Evolutionary conservation across 2,329 filamentous ascomycete genomes (phyloP).

Genomic region (Fusarium sp.): DNA sequence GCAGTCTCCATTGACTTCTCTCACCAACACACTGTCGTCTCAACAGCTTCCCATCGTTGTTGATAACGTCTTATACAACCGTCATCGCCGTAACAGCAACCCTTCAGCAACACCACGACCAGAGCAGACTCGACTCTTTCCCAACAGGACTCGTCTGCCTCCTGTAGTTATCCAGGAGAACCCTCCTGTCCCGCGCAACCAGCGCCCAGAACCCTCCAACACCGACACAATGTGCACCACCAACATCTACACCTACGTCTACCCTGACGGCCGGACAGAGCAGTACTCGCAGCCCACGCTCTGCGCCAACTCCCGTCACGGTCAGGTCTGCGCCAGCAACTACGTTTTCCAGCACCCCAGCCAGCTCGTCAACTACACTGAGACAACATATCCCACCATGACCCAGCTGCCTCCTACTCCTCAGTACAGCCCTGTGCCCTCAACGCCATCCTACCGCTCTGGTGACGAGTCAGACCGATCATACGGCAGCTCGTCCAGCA

Average conservation of each 20-base stretch:
- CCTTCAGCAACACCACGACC: slow-evolving; percentile 15
- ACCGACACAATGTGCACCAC: slow-evolving; percentile 63
- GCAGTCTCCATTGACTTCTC: slow-evolving; percentile 15
- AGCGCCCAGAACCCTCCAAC: slow-evolving; percentile 24
- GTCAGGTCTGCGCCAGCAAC: slow-evolving; percentile 56
- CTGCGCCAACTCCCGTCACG: slow-evolving; percentile 55
- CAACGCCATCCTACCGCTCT: slow-evolving; percentile 51
- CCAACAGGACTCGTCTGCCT: slow-evolving; percentile 26
- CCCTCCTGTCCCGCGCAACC: slow-evolving; percentile 35
- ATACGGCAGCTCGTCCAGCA: slow-evolving; percentile 47
- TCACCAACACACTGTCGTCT: slow-evolving; percentile 35
- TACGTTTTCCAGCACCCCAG: slow-evolving; percentile 56
- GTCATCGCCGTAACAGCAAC: slow-evolving; percentile 20
- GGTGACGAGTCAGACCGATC: slow-evolving; percentile 54
- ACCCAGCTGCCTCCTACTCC: slow-evolving; percentile 56
- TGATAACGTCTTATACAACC: slow-evolving; percentile 40
- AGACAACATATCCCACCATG: slow-evolving; percentile 45
- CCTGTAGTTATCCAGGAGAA: slow-evolving; percentile 41
- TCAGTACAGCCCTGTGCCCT: slow-evolving; percentile 48
- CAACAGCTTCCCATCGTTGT: slow-evolving; percentile 27
- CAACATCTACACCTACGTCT: slow-evolving; percentile 59
- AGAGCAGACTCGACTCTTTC: slow-evolving; percentile 17
- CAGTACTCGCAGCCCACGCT: slow-evolving; percentile 51
- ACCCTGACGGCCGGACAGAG: slow-evolving; percentile 57
- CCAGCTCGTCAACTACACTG: slow-evolving; percentile 51